Percentiles rank a stretch among this genome's conserved stretches.
phyloP scores from a whole-genome alignment of 805 yeast species.

The Maudiozyma turicensis region DNA sequence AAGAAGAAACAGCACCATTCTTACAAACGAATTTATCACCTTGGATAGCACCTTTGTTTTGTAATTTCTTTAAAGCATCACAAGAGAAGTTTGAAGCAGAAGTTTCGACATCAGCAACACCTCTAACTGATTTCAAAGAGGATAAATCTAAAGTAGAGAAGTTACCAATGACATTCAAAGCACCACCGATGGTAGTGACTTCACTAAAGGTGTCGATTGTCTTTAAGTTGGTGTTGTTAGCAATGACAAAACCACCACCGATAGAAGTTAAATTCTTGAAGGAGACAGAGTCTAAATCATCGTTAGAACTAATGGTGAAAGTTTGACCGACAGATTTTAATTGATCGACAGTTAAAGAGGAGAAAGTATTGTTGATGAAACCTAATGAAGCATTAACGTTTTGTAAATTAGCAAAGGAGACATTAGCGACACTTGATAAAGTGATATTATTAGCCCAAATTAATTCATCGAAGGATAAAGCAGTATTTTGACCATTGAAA shows the following conservation, averaged over 20 bases:
- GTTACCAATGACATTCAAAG: conserved; percentile 70
- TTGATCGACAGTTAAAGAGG: conserved; percentile 41
- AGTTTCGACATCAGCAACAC: conserved; percentile 83
- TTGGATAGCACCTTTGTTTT: conserved; percentile 71
- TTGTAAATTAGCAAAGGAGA: conserved; percentile 59
- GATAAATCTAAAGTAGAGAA: conserved; percentile 73
- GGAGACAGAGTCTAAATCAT: conserved; percentile 54
- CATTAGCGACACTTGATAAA: conserved; percentile 69
- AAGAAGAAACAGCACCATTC: conserved; percentile 46
- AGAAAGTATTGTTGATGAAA: conserved; percentile 61
- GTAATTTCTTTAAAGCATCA: conserved; percentile 58
- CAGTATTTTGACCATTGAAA: conserved; percentile 71
- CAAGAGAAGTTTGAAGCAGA: conserved; percentile 67
- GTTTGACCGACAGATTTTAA: conserved; percentile 69
- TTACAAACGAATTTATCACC: conserved; percentile 81
- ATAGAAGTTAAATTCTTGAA: conserved; percentile 60
- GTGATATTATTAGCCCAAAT: conserved; percentile 81
- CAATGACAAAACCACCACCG: conserved; percentile 88
- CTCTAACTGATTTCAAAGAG: conserved; percentile 66
- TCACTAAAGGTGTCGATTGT: conserved; percentile 63
- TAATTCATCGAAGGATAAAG: conserved; percentile 57
- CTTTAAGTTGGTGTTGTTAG: conserved; percentile 68
- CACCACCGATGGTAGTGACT: conserved; percentile 75
- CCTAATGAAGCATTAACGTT: conserved; percentile 74
- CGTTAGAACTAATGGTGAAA: conserved; percentile 64